Evolutionary conservation across 192 early-diverging fungal genomes (phyloP), one percentile per base, ranked within the genome.

Genomic region (Coemansia biformis): DNA sequence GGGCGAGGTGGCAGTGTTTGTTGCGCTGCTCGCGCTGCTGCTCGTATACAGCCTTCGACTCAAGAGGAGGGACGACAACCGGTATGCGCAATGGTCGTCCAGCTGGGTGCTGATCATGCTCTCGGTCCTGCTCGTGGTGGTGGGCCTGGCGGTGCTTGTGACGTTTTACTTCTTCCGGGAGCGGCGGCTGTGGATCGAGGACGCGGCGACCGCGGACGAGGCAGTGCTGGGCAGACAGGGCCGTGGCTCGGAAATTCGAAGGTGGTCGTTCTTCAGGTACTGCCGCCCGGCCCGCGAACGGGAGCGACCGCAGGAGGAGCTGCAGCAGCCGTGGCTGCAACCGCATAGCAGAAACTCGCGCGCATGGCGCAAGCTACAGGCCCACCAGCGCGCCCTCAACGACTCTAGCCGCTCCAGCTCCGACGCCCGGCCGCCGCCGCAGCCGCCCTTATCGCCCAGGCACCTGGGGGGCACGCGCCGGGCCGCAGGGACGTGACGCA

Each of bases 101-200:
- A 73, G 69, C 46, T 73, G 69, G 69, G 62, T 65, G 26, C 56
- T 73, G 62, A 64, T 73, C 12, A 30, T 73, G 40, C 53, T 73
- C 4, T 73, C 69, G 7, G 56, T 73, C 44, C 41, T 73, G 18
- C 10, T 65, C 10, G 69, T 73, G 0, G 16, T 73, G 29, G 54
- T 61, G 7, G 62, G 53, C 8, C 43, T 65, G 36, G 37, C 57
- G 0, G 22, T 73, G 45, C 48, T 73, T 46, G 46, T 65, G 15
- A 73, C 69, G 7, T 56, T 57, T 13, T 73, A 73, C 50, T 63
- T 64, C 54, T 73, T 51, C 44, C 55, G 60, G 31, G 57, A 49
- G 9, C 51, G 53, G 28, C 41, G 64, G 22, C 22, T 40, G 3
- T 73, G 69, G 69, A 56, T 73, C 18, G 30, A 15, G 23, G 52